Conservation (phyloP, 2,329 filamentous ascomycete genomes). For the Colletotrichum falcatum region DNA sequence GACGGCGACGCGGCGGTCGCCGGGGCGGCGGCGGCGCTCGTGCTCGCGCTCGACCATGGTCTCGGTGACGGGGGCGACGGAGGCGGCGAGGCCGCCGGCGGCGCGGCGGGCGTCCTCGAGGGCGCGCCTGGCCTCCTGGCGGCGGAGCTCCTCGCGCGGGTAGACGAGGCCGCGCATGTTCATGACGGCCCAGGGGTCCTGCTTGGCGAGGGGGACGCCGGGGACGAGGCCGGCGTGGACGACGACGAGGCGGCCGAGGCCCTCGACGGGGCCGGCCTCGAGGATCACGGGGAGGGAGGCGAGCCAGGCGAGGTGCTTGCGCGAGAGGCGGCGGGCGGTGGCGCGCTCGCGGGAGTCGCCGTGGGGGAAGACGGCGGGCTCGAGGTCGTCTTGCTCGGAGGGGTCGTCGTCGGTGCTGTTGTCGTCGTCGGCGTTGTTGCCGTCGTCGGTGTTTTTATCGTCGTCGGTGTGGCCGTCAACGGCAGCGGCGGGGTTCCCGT, state of each 20-base stretch:
- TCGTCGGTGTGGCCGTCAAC: conserved; percentile 44
- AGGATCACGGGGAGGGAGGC: conserved; percentile 82
- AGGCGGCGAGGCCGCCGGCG: conserved; percentile 7
- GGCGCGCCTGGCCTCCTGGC: conserved; percentile 48
- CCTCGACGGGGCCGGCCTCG: conserved; percentile 71
- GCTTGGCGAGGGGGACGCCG: conserved; percentile 74
- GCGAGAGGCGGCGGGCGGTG: conserved; percentile 64
- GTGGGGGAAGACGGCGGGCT: conserved; percentile 46
- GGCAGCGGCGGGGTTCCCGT: conserved; percentile 31
- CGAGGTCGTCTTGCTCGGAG: conserved; percentile 36
- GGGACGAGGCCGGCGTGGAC: conserved; percentile 91
- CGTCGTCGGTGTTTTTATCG: conserved; percentile 45
- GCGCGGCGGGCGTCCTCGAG: conserved; percentile 39
- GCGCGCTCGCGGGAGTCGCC: conserved; percentile 60
- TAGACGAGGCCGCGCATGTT: conserved; percentile 86
- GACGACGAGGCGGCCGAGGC: conserved; percentile 67
- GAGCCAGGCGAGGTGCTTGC: conserved; percentile 77
- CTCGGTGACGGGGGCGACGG: conserved; percentile 31
- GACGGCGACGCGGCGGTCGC: conserved; percentile 49
- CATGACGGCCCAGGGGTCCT: conserved; percentile 86
- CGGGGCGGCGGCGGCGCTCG: conserved; percentile 37
- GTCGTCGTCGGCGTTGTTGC: conserved; percentile 46
- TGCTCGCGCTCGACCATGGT: conserved; percentile 39
- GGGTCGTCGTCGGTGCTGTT: conserved; percentile 41
- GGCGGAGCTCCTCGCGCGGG: conserved; percentile 56